Evolutionary conservation across 306 rosid species (phyloP).

Genomic region (Corylus americana): DNA sequence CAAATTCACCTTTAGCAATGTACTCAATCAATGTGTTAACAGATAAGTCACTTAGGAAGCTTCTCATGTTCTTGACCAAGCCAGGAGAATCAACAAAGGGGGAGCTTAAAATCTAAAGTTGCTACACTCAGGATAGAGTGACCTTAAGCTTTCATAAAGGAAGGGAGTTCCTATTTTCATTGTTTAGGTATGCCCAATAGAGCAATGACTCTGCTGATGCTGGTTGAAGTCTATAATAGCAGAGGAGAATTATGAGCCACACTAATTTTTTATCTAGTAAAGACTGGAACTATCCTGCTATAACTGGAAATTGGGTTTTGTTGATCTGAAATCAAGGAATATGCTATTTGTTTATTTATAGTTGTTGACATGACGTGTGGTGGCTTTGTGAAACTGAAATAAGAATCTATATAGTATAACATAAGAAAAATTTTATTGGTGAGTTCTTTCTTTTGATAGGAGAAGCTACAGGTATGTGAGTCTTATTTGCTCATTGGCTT

Average conservation of each 20-base stretch:
- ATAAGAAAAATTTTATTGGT: background rate
- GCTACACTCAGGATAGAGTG: background rate
- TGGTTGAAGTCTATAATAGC: background rate
- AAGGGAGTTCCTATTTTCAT: background rate
- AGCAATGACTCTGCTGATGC: background rate
- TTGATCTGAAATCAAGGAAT: background rate
- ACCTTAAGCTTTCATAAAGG: background rate
- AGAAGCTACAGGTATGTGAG: slow-evolving; percentile 6
- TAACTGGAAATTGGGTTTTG: background rate
- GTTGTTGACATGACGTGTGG: background rate
- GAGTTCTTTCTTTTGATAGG: background rate
- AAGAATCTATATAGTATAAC: background rate
- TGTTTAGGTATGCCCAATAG: background rate
- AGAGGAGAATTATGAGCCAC: background rate
- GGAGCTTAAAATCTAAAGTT: background rate
- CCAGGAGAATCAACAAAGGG: background rate
- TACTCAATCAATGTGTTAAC: background rate
- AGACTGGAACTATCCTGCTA: background rate
- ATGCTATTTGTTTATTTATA: background rate
- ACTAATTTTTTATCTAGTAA: background rate
- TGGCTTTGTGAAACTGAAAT: slow-evolving; percentile 3
- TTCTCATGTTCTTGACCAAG: background rate
- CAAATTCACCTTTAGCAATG: background rate
- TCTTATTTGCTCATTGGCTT: background rate
- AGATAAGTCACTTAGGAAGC: background rate